Conservation (phyloP, 257 asterid species). For the Capsicum pubescens region DNA sequence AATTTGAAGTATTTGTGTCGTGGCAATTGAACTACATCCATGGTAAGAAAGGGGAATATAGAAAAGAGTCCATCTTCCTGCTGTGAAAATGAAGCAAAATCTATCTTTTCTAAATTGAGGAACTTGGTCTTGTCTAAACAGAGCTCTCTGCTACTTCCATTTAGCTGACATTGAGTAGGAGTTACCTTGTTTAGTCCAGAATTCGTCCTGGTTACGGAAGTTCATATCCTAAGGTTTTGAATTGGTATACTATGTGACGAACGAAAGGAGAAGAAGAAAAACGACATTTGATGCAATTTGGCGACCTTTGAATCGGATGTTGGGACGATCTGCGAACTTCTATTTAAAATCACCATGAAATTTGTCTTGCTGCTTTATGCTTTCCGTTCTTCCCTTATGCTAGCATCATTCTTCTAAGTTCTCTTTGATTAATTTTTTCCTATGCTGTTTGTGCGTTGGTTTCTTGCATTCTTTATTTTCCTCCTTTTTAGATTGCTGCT, state of each 20-base stretch:
- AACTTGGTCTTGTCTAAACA: slow-evolving; percentile 15
- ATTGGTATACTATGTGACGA: not conserved
- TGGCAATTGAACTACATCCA: not conserved
- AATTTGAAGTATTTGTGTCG: not conserved
- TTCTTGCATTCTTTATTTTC: not conserved
- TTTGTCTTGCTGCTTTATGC: not conserved
- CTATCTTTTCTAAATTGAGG: not conserved
- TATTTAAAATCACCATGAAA: not conserved
- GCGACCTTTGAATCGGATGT: not conserved
- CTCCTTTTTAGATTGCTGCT: not conserved
- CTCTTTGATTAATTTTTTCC: not conserved
- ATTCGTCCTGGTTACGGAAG: not conserved
- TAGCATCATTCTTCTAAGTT: not conserved
- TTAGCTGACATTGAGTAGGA: slow-evolving; percentile 10
- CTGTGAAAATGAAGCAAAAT: not conserved
- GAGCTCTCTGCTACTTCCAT: not conserved
- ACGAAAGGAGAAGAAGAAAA: not conserved
- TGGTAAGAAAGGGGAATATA: not conserved
- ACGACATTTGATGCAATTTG: not conserved
- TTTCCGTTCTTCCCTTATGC: slow-evolving; percentile 19
- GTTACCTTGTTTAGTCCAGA: slow-evolving; percentile 5
- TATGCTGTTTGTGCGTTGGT: not conserved
- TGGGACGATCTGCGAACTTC: not conserved
- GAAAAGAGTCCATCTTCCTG: not conserved
- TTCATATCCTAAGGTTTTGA: not conserved